phyloP scores from a whole-genome alignment of 345 rosid genomes.

The Euphorbia pulcherrima region DNA sequence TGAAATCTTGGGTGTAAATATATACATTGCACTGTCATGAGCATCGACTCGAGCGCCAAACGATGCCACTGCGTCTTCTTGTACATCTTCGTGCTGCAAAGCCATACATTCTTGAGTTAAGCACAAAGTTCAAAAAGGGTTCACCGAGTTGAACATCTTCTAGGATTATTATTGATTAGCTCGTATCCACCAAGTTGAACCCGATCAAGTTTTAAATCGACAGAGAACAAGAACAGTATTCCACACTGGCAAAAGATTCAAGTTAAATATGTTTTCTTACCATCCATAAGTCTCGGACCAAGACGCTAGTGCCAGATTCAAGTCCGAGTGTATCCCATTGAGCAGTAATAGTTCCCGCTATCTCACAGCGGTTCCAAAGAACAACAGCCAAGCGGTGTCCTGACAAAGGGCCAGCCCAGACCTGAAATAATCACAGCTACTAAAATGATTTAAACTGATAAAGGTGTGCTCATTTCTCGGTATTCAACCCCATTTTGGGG shows the following conservation, averaged over 20 bases:
- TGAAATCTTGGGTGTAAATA: constrained; percentile 50
- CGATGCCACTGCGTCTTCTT: constrained; percentile 46
- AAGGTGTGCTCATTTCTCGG: too few species aligned
- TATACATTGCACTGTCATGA: constrained; percentile 66
- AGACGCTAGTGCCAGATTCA: constrained; percentile 56
- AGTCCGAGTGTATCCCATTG: constrained; percentile 72
- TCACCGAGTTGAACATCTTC: too few species aligned
- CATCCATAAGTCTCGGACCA: constrained; percentile 86
- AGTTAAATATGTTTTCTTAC: constrained; percentile 31
- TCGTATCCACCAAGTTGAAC: too few species aligned
- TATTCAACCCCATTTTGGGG: too few species aligned
- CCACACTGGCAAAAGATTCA: neutral
- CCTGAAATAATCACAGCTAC: constrained; percentile 30
- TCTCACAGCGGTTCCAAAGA: constrained; percentile 83
- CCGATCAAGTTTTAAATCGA: too few species aligned
- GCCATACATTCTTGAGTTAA: neutral
- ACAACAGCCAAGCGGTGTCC: constrained; percentile 67
- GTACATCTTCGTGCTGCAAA: constrained; percentile 53
- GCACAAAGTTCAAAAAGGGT: neutral
- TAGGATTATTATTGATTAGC: too few species aligned
- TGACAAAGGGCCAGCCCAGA: constrained; percentile 95
- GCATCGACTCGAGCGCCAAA: constrained; percentile 56
- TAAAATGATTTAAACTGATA: constrained; percentile 1
- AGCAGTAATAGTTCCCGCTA: constrained; percentile 61
- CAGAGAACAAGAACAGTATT: too few species aligned